Base-by-base conservation (phyloP, 2,329 filamentous ascomycete species). In the Magnaporthiopsis poae region DNA sequence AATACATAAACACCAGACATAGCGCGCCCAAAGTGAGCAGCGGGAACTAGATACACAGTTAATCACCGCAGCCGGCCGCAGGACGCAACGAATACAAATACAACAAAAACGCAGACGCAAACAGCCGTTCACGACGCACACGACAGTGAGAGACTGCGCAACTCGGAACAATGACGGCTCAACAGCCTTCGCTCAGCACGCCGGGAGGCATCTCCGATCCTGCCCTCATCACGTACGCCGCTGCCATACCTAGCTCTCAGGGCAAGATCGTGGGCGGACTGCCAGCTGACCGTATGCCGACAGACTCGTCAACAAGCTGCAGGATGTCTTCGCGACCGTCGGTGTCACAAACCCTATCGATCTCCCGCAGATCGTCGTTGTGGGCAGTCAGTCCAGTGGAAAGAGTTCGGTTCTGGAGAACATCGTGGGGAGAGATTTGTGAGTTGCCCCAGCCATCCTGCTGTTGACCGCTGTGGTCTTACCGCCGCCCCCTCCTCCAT, bases 311-410 rank as follows among this genome's bases (percentile, higher is more conserved):
- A 99, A 99, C 84, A 98, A 96, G 84, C 88, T 99, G 63, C 95
- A 99, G 78, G 95, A 99, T 91, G 95, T 99, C 73, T 99, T 99
- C 77, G 90, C 94, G 69, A 98, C 95, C 60, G 95, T 99, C 73
- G 95, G 95, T 73, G 95, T 98, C 75, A 95, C 96, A 86, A 99
- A 99, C 80, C 95, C 95, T 69, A 99, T 99, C 84, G 95, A 99
- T 82, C 82, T 99, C 70, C 95, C 95, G 66, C 95, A 99, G 82
- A 99, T 99, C 77, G 94, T 90, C 72, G 95, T 99, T 72, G 95
- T 99, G 67, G 95, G 95, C 75, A 97, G 93, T 79, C 95, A 99
- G 82, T 99, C 95, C 27, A 97, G 94, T 79, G 95, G 95, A 81
- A 99, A 99, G 88, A 97, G 92, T 84, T 99, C 95, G 25, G 95